These are phyloP conservation scores for Carallia brachiata DNA, from an alignment of 345 rosid species.

Conservation along the genomic window DNA sequence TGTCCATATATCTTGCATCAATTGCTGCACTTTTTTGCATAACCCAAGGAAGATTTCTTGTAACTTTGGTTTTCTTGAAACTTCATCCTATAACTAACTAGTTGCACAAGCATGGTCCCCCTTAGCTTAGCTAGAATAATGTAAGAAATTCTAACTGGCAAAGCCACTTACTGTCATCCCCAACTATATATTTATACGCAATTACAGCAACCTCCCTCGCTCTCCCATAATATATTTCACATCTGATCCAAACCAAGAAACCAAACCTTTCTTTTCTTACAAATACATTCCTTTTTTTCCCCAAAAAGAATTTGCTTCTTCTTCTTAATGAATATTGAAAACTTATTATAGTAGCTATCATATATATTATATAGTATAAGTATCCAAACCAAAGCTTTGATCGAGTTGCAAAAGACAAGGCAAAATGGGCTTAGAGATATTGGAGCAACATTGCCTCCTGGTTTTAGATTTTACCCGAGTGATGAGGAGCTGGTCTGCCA, in stretches of 20 bases:
- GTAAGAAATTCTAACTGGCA: slow-evolving; percentile 41
- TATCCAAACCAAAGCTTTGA: too few relatives aligned
- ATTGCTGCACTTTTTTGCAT: slow-evolving; percentile 7
- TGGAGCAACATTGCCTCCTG: slow-evolving; percentile 94
- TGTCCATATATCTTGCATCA: slow-evolving; percentile 30
- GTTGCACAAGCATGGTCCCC: slow-evolving; percentile 39
- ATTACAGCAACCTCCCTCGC: slow-evolving; percentile 19
- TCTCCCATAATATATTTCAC: slow-evolving; percentile 25
- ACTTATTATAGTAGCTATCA: too few relatives aligned
- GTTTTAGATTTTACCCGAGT: slow-evolving; percentile 93
- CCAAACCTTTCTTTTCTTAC: slow-evolving; percentile 1
- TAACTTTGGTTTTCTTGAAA: slow-evolving; percentile 63
- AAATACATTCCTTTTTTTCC: slow-evolving; percentile 9
- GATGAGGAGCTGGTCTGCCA: slow-evolving; percentile 97
- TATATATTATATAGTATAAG: too few relatives aligned
- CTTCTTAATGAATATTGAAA: neutral
- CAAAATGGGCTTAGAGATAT: slow-evolving; percentile 80
- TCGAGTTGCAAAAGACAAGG: too few relatives aligned
- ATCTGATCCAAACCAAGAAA: slow-evolving; percentile 15
- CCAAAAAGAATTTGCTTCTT: neutral
- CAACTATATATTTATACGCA: slow-evolving; percentile 29
- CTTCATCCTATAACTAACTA: slow-evolving; percentile 60
- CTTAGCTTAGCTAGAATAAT: slow-evolving; percentile 23
- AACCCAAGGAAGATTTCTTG: slow-evolving; percentile 59
- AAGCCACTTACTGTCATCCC: slow-evolving; percentile 30